A percentile compares a stretch with the other conserved stretches of the same genome.
Conservation (phyloP, 305 asterid genomes). For the Ruellia speciosa region DNA sequence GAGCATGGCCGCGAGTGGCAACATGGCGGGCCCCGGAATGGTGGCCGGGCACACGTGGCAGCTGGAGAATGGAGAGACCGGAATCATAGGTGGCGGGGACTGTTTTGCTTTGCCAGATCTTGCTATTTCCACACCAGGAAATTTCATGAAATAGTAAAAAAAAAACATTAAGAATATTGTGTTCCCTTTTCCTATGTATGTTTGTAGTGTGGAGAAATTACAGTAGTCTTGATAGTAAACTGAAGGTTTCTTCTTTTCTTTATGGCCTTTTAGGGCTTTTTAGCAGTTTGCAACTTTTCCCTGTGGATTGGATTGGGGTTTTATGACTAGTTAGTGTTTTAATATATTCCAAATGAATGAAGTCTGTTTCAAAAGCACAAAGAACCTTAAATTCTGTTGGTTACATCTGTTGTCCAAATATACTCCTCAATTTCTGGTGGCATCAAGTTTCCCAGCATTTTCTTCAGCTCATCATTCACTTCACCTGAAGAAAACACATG, state of each 20-base stretch:
- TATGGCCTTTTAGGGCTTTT: background rate
- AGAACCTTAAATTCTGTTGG: constrained; percentile 19
- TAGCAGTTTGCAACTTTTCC: background rate
- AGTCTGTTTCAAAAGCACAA: no score
- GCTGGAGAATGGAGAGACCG: background rate
- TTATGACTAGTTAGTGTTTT: background rate
- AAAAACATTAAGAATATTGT: background rate
- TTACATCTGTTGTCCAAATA: no score
- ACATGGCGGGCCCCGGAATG: background rate
- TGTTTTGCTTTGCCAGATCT: constrained; percentile 55
- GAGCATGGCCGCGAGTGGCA: background rate
- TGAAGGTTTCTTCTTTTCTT: background rate
- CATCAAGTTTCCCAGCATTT: constrained; percentile 32
- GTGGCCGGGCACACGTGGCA: constrained; percentile 1
- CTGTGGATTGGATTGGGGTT: background rate
- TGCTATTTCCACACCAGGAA: constrained; percentile 60
- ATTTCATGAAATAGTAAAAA: background rate
- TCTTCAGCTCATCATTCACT: constrained; percentile 34
- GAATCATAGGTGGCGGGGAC: background rate
- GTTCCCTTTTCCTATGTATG: background rate
- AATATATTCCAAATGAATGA: no score
- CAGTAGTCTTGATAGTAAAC: background rate
- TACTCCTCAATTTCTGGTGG: background rate
- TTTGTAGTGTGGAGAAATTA: background rate
- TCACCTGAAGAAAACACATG: constrained; percentile 54